A percentile compares a stretch with the other conserved stretches of the same genome.
phyloP scores from a whole-genome alignment of 371 early-diverging fungal species.

The Syncephalastrum monosporum region DNA sequence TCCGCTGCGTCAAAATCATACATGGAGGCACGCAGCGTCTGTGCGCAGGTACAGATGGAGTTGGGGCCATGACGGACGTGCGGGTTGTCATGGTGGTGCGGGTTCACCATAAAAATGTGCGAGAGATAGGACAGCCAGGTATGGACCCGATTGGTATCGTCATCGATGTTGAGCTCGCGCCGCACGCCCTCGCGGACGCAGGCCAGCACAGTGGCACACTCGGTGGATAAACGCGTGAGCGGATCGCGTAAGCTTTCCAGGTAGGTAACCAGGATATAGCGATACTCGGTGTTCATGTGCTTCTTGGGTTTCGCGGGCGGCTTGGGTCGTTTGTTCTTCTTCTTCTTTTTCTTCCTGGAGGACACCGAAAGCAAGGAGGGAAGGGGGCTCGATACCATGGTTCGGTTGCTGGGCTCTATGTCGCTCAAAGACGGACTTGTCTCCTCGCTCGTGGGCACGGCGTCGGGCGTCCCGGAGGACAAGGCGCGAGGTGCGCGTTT shows the following conservation, averaged over 20 bases:
- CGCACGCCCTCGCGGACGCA: slow-evolving; percentile 44
- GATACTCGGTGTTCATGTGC: slow-evolving; percentile 45
- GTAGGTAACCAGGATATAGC: slow-evolving; percentile 50
- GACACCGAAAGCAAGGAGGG: too few species aligned
- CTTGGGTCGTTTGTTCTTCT: neutral
- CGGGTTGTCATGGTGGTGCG: neutral
- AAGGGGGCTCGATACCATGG: too few species aligned
- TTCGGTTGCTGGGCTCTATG: too few species aligned
- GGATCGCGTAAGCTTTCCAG: slow-evolving; percentile 55
- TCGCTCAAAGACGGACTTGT: too few species aligned
- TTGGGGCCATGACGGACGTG: neutral
- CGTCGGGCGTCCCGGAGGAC: too few species aligned
- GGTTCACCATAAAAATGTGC: slow-evolving; percentile 19
- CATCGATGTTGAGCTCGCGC: slow-evolving; percentile 40
- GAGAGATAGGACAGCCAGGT: slow-evolving; percentile 31
- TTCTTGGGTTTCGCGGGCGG: slow-evolving; percentile 37
- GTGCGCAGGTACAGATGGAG: slow-evolving; percentile 10
- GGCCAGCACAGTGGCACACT: slow-evolving; percentile 46
- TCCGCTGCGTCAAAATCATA: slow-evolving; percentile 16
- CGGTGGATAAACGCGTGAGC: slow-evolving; percentile 44
- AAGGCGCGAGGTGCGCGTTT: too few species aligned
- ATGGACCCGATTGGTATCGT: slow-evolving; percentile 26
- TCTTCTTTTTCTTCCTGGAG: too few species aligned
- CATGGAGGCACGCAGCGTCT: slow-evolving; percentile 6
- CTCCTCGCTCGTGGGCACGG: too few species aligned